Base-by-base conservation (phyloP, 371 early-diverging fungal species). In the Actinomortierella wolfii region DNA sequence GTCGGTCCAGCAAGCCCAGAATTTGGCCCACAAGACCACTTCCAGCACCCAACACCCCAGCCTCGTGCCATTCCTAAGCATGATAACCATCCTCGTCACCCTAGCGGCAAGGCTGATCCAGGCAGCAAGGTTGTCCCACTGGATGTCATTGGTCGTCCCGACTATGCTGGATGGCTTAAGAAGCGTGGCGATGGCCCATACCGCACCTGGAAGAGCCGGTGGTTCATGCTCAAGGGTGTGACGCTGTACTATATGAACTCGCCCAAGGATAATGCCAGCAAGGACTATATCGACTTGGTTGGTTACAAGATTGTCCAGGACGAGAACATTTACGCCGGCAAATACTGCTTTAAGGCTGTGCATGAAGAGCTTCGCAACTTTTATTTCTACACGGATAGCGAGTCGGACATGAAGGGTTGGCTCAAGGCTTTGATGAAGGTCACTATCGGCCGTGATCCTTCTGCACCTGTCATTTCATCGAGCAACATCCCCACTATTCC, bases 141-240 rank as follows among this genome's bases (percentile, higher is more conserved):
- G 45, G 67, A 61, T 15, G 34, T 59, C 46, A 69, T 76, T 49
- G 77, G 80, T 40, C 67, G 78, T 29, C 86, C 88, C 2, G 87
- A 86, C 54, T 81, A 85, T 64, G 83, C 86, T 59, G 88, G 88
- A 4, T 88, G 83, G 82, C 77, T 90, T 25, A 80, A 84, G 63
- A 88, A 88, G 57, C 86, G 86, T 61, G 81, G 86, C 0, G 86
- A 83, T 44, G 81, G 80, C 28, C 7, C 34, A 34, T 87, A 87
- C 61, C 84, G 84, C 43, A 82, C 80, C 11, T 90, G 88, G 88
- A 88, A 88, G 63, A 81, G 79, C 40, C 81, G 90, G 6, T 90
- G 84, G 85, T 90, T 86, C 64, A 86, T 87, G 28, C 73, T 90
- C 39, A 87, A 88, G 56, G 88, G 86, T 0, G 67, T 79, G 7